phyloP scores from a whole-genome alignment of 2,329 filamentous ascomycete species.

The Penicillium frequentans region DNA sequence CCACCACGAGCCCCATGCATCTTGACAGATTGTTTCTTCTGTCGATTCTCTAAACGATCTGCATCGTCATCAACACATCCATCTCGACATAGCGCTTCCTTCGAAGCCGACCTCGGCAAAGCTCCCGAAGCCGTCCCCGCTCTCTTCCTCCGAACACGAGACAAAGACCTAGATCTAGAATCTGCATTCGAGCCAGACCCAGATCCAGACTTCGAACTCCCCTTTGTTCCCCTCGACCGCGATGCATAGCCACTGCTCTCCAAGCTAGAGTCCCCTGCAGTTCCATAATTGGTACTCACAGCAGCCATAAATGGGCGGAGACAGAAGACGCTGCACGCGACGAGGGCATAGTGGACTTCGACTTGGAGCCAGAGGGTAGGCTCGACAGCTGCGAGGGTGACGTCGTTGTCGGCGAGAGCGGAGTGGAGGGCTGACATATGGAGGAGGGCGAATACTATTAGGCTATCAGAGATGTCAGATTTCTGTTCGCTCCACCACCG shows the following conservation, averaged over 20 bases:
- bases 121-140: slow-evolving; percentile 5
- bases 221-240: slow-evolving; percentile 15
- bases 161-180: slow-evolving; percentile 10
- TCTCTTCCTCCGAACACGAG: slow-evolving; percentile 9
- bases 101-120: slow-evolving; percentile 3
- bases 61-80: not conserved
- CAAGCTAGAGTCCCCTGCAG: slow-evolving; percentile 31
- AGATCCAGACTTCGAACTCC: slow-evolving; percentile 15
- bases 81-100: slow-evolving; percentile 7
- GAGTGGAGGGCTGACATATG: slow-evolving; percentile 35
- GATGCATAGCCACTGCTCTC: slow-evolving; percentile 26
- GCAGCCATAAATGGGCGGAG: slow-evolving; percentile 39
- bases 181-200: slow-evolving; percentile 13
- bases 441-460: slow-evolving; percentile 38
- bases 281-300: slow-evolving; percentile 38
- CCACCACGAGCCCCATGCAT: not conserved
- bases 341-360: slow-evolving; percentile 36
- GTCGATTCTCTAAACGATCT: not conserved
- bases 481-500: not conserved
- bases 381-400: slow-evolving; percentile 34
- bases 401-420: slow-evolving; percentile 31
- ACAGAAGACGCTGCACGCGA: slow-evolving; percentile 39
- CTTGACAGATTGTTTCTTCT: not conserved
- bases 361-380: slow-evolving; percentile 39
- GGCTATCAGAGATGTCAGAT: slow-evolving; percentile 21